Conservation (phyloP, 129 eudicot genomes). For the sunflower (Helianthus annuus) region DNA sequence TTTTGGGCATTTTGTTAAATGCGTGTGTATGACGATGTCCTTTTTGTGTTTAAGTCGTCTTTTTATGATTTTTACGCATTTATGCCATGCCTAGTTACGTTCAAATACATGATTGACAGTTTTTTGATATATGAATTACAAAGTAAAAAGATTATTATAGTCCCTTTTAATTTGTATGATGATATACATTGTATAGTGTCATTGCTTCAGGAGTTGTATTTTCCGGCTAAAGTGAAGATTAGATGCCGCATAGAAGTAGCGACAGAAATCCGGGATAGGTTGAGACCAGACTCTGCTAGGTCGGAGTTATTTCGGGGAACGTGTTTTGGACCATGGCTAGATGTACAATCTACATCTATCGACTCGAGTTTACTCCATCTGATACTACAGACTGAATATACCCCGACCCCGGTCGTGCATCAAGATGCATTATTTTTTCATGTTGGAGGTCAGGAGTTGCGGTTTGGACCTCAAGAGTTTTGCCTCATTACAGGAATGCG, state of each 20-base stretch:
- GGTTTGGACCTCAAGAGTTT: constrained; percentile 4
- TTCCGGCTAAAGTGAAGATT: neutral
- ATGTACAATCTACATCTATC: neutral
- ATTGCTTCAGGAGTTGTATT: neutral
- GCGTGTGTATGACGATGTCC: no score
- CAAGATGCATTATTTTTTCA: neutral
- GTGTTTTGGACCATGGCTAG: constrained; percentile 6
- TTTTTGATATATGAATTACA: neutral
- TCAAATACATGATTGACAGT: neutral
- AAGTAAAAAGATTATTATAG: neutral
- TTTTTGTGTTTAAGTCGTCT: no score
- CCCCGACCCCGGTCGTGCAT: neutral
- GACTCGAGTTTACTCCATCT: neutral
- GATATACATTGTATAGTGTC: neutral
- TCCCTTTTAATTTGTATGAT: neutral
- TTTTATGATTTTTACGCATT: no score
- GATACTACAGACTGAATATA: neutral
- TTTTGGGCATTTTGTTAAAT: no score
- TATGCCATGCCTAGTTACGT: no score
- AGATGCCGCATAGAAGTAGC: neutral
- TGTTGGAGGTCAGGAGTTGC: neutral
- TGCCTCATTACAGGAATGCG: neutral
- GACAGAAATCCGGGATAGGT: neutral
- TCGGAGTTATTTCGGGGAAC: constrained; percentile 12
- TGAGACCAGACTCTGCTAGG: constrained; percentile 3